Base-by-base conservation (phyloP, 106 monocot species). In the Dendrobium nobile region DNA sequence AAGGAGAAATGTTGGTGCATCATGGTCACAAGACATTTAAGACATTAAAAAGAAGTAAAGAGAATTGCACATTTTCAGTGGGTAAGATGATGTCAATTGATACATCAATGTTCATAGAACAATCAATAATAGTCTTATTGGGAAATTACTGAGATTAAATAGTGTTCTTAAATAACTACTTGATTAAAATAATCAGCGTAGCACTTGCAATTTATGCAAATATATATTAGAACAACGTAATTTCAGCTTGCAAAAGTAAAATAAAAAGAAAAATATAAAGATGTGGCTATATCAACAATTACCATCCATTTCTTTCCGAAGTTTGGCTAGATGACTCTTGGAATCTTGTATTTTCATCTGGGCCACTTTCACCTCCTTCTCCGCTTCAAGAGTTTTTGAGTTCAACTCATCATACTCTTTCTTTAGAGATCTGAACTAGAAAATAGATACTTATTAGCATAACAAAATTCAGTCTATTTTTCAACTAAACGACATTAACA, bases 251-350 rank as follows among this genome's bases (percentile, higher is more conserved):
- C 47, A 76, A 75, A 33, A 3, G 7, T 26, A 48, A 37, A 76
- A 76, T 26, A 48, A 26, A 48, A n/a, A 43, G 6, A 17, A 74
- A 27, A 17, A 15, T 16, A 73, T 11, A 41, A 74, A 43, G 2
- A 18, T 48, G 2, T 5, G 13, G 19, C 47, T 76, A 61, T n/a
- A 68, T 55, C 37, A 6, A 27, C 3, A 82, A 45, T 67, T 95
- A 99, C 98, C 89, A 85, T 99, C 98, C 88, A 87, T 83, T 56
- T 99, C 95, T 70, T 88, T 92, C 67, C 84, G 88, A 77, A 99
- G 88, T 78, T 91, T 99, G 41, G 84, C 85, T 55, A 95, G 43
- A 74, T 91, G 88, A 81, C 26, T 73, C 78, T 79, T 88, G 37
- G 87, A 78, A 85, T 99, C 95, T 54, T 88, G 77, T 78, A 99